Conservation (phyloP, 129 eudicot species). For the Artemisia tridentata region DNA sequence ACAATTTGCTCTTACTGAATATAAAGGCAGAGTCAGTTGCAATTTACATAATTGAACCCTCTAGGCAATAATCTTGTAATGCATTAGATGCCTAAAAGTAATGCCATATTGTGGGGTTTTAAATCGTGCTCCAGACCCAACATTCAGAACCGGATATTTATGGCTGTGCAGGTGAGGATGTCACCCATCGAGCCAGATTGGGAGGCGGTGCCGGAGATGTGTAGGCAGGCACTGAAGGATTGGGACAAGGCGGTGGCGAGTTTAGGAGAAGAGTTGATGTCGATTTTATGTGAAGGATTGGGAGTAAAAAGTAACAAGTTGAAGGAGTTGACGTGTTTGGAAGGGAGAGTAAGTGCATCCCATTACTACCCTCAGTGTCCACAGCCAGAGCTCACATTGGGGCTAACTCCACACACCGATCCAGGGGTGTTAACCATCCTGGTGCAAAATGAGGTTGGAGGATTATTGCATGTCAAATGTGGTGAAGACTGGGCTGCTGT, state of each 20-base stretch:
- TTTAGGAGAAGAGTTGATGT: constrained; percentile 40
- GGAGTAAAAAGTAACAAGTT: constrained; percentile 29
- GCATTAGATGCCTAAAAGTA: no score
- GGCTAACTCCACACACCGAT: constrained; percentile 48
- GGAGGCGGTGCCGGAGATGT: constrained; percentile 39
- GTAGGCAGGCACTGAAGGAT: constrained; percentile 24
- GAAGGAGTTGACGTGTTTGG: constrained; percentile 48
- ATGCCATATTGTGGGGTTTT: no score
- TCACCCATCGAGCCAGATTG: constrained; percentile 26
- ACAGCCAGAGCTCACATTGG: constrained; percentile 55
- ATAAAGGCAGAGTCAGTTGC: no score
- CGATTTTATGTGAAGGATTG: constrained; percentile 46
- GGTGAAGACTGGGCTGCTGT: constrained; percentile 58
- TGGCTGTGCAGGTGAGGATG: constrained; percentile 30
- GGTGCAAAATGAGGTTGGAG: constrained; percentile 49
- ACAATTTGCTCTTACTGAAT: neutral
- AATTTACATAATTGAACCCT: neutral
- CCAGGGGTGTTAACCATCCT: constrained; percentile 49
- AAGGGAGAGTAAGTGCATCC: constrained; percentile 30
- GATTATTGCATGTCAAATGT: constrained; percentile 54
- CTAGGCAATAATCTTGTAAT: no score
- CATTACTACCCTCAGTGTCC: constrained; percentile 67
- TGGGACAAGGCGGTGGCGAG: constrained; percentile 39
- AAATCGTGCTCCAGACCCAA: no score
- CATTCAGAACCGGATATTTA: neutral